A percentile compares a stretch with the other conserved stretches of the same genome.
These are phyloP conservation scores for Talaromyces sp. DNA, from an alignment of 2,329 filamentous ascomycete genomes.

Conservation along the genomic window DNA sequence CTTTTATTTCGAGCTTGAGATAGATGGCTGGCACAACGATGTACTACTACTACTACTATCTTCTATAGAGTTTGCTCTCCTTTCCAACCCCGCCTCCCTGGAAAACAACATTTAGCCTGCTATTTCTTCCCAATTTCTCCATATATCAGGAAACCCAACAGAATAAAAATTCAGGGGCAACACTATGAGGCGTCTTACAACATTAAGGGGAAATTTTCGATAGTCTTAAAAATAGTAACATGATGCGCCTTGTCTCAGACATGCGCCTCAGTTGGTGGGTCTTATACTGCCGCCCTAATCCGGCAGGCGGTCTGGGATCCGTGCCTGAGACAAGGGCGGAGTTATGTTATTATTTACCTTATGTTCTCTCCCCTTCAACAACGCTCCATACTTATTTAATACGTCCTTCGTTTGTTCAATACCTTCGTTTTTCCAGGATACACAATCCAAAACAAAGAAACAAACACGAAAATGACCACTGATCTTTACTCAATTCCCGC, in stretches of 20 bases:
- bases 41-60: too few relatives aligned
- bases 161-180: not conserved
- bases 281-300: not conserved
- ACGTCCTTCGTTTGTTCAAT: not conserved
- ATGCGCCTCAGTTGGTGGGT: not conserved
- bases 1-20: too few relatives aligned
- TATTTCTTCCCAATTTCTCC: not conserved
- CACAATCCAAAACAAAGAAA: not conserved
- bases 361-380: not conserved
- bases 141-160: not conserved
- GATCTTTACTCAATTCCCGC: slow-evolving; percentile 11
- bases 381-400: not conserved
- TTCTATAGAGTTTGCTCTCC: too few relatives aligned
- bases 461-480: slow-evolving; percentile 5
- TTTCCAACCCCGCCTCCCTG: too few relatives aligned
- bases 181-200: not conserved
- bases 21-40: too few relatives aligned
- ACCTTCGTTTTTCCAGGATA: not conserved
- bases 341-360: not conserved
- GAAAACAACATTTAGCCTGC: too few relatives aligned
- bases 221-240: not conserved
- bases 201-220: not conserved
- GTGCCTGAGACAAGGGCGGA: not conserved
- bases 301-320: not conserved
- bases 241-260: not conserved